Conservation (phyloP, 805 yeast genomes). For the Wickerhamomyces alni region DNA sequence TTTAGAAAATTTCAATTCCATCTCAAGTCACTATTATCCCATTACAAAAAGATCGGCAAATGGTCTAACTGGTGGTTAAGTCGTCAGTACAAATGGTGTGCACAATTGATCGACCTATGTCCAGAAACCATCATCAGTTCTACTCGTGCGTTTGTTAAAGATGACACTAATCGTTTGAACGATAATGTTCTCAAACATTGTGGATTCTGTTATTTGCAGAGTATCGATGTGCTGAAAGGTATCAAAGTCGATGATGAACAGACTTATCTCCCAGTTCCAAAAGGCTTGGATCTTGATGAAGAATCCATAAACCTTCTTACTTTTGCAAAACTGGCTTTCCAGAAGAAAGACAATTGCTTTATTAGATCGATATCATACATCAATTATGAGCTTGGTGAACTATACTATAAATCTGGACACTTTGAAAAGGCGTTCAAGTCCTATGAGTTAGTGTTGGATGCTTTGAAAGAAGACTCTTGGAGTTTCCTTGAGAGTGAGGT, state of each 20-base stretch:
- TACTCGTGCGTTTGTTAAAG: slow-evolving; percentile 29
- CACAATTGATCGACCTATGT: slow-evolving; percentile 44
- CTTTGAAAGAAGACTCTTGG: slow-evolving; percentile 38
- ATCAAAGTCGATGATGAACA: slow-evolving; percentile 11
- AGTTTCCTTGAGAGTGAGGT: slow-evolving; percentile 25
- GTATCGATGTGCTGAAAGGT: slow-evolving; percentile 27
- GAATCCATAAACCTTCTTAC: slow-evolving; percentile 26
- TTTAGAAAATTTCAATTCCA: slow-evolving; percentile 62
- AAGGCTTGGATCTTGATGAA: slow-evolving; percentile 4
- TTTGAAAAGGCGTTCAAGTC: slow-evolving; percentile 37
- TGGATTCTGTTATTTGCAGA: slow-evolving; percentile 36
- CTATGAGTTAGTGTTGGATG: slow-evolving; percentile 32
- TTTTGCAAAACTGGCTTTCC: slow-evolving; percentile 31
- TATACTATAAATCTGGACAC: slow-evolving; percentile 26
- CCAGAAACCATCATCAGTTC: slow-evolving; percentile 38
- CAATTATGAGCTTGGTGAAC: slow-evolving; percentile 48
- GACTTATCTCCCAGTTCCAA: neutral
- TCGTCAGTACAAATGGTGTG: slow-evolving; percentile 61
- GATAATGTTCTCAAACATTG: slow-evolving; percentile 35
- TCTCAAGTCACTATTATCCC: slow-evolving; percentile 41
- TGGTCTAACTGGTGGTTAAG: slow-evolving; percentile 47
- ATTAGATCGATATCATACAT: slow-evolving; percentile 36
- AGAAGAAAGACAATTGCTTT: slow-evolving; percentile 28
- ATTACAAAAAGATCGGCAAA: slow-evolving; percentile 8
- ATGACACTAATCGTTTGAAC: slow-evolving; percentile 18